Evolutionary conservation across 129 eudicot species (phyloP), one percentile per base, ranked within the genome.

Genomic region (Tagetes erecta): DNA sequence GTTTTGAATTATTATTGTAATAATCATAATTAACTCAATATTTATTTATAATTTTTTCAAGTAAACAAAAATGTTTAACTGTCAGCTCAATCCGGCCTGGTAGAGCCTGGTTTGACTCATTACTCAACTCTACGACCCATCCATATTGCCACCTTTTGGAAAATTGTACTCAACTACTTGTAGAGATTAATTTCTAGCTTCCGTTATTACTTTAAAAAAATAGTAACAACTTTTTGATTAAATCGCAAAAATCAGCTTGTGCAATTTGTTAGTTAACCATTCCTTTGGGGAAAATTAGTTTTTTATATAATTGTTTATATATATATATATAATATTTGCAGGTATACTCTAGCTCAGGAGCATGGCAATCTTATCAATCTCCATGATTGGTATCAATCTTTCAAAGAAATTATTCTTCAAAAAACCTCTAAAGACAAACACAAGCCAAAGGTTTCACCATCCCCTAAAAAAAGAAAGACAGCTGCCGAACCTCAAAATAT

Each of bases 341-440:
- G 96, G 98, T 93, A 90, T 76, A 71, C 82, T n/a, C 76, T 93
- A 74, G 91, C 96, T 71, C 97, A 90, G 78, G 98, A 93, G 78
- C 92, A 90, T 78, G 98, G 97, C 68, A 96, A 88, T 77, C 88
- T 93, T 57, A 93, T 93, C 68, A 93, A 93, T 82, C 85, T 90
- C 34, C 97, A 93, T 70, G 97, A 90, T 69, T 88, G 96, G 97
- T 90, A 86, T 74, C 88, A 90, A 52, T 86, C 97, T 73, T 93
- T 93, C 76, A 90, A 78, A 85, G 83, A 85, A 53, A 71, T 73
- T 31, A 67, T 88, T 68, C 38, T 68, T 12, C 80, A 60, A 14
- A 65, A 69, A 72, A 40, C 70, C 1, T 57, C 14, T 36, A 83
- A 81, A 82, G 78, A 67, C 55, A 83, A 80, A 73, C 64, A 79